phyloP scores from a whole-genome alignment of 75 land plant genomes.

The Sequoia sempervirens region DNA sequence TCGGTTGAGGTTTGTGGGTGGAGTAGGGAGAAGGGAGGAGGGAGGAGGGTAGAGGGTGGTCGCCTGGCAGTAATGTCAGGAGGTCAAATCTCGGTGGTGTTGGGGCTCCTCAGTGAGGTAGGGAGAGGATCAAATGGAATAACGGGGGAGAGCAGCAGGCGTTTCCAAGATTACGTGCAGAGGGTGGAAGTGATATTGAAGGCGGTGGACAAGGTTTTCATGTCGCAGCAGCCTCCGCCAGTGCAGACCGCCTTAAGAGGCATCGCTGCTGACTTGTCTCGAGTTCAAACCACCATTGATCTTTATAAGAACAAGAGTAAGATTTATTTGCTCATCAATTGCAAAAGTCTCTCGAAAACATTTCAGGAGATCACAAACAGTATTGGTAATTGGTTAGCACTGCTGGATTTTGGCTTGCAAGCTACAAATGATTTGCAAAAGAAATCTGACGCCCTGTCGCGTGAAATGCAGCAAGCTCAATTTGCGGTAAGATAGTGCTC shows the following conservation, averaged over 20 bases:
- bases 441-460: conserved; percentile 32
- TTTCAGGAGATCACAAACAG: conserved; percentile 21
- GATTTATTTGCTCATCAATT: conserved; percentile 32
- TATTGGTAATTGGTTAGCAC: conserved; percentile 31
- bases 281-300: conserved; percentile 5
- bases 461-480: conserved; percentile 41
- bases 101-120: conserved; percentile 17
- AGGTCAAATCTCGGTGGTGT: conserved; percentile 15
- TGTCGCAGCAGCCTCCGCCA: conserved; percentile 21
- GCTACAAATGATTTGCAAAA: conserved; percentile 21
- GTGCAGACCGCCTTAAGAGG: conserved; percentile 39
- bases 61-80: conserved; percentile 9
- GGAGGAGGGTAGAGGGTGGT: no score
- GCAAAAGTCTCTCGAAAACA: conserved; percentile 12
- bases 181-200: conserved; percentile 28
- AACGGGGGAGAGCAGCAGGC: conserved; percentile 24
- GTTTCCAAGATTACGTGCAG: conserved; percentile 21
- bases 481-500: conserved; percentile 17
- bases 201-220: conserved; percentile 15
- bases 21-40: no score
- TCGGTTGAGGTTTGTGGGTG: no score
- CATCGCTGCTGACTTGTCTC: conserved; percentile 25
- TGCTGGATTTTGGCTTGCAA: conserved; percentile 19
- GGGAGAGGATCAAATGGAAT: conserved; percentile 13
- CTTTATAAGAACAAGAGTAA: conserved; percentile 23